phyloP scores from a whole-genome alignment of 2,329 filamentous ascomycete genomes.

The Domatiomyces globalis region DNA sequence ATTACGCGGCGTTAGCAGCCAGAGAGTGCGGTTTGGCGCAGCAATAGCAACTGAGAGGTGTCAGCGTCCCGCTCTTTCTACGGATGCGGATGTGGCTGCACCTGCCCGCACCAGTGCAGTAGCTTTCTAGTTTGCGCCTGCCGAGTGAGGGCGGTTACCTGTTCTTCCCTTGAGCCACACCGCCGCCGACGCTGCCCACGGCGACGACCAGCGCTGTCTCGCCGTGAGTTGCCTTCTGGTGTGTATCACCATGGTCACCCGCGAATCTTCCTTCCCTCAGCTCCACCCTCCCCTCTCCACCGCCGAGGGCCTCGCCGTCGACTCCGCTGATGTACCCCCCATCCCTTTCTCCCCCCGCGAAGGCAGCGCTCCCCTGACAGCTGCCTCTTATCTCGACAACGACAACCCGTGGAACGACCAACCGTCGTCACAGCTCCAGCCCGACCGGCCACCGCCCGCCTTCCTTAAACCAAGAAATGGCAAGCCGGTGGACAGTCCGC shows the following conservation, averaged over 20 bases:
- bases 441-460: conserved; percentile 11
- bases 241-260: conserved; percentile 8
- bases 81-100: not conserved
- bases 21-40: too few species aligned
- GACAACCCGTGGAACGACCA: conserved; percentile 18
- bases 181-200: not conserved
- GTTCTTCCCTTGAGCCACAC: not conserved
- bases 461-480: conserved; percentile 8
- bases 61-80: not conserved
- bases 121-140: not conserved
- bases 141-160: not conserved
- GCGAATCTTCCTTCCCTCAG: conserved; percentile 14
- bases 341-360: conserved; percentile 4
- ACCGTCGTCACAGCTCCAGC: conserved; percentile 2
- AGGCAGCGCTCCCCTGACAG: not conserved
- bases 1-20: not conserved
- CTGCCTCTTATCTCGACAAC: conserved; percentile 8
- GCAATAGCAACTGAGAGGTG: not conserved
- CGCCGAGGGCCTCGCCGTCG: conserved; percentile 6
- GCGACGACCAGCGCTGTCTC: not conserved
- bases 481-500: not conserved
- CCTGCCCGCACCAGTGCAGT: too few species aligned
- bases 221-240: not conserved
- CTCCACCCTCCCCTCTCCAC: conserved; percentile 7
- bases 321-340: conserved; percentile 12